phyloP scores from a whole-genome alignment of 1,139 yeast species.

The Sporopachydermia cereana region DNA sequence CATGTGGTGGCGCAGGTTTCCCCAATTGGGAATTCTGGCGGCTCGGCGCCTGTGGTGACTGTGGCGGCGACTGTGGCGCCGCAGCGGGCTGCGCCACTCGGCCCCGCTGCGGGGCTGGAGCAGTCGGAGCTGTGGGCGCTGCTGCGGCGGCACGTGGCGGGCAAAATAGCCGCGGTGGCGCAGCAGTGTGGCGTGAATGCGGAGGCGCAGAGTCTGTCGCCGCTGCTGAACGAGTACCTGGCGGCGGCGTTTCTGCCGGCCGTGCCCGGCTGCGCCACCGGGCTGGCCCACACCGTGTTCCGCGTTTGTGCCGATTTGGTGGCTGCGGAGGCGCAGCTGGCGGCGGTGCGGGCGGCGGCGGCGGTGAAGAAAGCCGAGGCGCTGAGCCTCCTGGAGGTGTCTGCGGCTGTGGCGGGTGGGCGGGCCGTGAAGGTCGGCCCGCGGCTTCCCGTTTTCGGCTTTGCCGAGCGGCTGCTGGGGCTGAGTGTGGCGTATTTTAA shows the following conservation, averaged over 20 bases:
- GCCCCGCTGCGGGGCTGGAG: background rate
- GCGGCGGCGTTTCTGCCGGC: slow-evolving; percentile 12
- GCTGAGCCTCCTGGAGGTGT: background rate
- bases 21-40: background rate
- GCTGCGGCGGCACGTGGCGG: background rate
- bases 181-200: slow-evolving; percentile 7
- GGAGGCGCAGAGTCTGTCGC: slow-evolving; percentile 22
- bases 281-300: background rate
- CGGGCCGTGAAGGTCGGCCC: background rate
- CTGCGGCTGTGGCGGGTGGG: background rate
- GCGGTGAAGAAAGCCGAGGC: background rate
- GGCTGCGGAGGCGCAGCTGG: background rate
- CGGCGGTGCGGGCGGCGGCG: background rate
- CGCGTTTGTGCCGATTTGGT: background rate
- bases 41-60: background rate
- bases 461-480: background rate
- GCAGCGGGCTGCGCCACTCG: background rate
- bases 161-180: background rate
- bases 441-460: background rate
- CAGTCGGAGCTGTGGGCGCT: background rate
- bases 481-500: background rate
- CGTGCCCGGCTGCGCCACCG: background rate
- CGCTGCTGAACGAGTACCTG: slow-evolving; percentile 25
- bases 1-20: background rate
- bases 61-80: background rate